These are phyloP conservation scores for Backusella luteola DNA, from an alignment of 192 early-diverging fungal species.

Conservation along the genomic window DNA sequence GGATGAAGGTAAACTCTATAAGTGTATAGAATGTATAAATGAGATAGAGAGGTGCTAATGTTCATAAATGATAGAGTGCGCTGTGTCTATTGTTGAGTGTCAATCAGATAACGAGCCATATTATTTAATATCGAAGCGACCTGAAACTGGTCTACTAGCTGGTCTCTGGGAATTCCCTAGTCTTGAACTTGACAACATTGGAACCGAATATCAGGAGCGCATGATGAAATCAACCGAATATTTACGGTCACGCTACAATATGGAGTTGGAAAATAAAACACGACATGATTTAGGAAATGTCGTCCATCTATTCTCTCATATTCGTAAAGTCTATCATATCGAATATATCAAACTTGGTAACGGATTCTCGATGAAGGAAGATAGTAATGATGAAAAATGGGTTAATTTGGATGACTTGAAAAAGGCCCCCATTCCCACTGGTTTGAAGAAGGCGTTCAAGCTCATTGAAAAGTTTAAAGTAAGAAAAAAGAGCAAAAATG, in stretches of 20 bases:
- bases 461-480: conserved; percentile 39
- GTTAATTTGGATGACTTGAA: conserved; percentile 40
- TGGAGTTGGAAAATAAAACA: conserved; percentile 17
- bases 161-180: conserved; percentile 78
- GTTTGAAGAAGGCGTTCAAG: conserved; percentile 54
- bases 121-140: conserved; percentile 57
- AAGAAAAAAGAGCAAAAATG: neutral
- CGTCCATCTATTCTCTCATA: conserved; percentile 71
- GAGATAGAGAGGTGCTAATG: neutral
- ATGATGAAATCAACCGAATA: conserved; percentile 19
- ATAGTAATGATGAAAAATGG: conserved; percentile 35
- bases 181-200: conserved; percentile 28
- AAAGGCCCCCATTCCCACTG: conserved; percentile 53
- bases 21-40: neutral
- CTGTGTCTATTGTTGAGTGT: conserved; percentile 53
- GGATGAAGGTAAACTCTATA: conserved; percentile 49
- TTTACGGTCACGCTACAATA: conserved; percentile 12
- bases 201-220: conserved; percentile 11
- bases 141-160: conserved; percentile 60
- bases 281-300: conserved; percentile 49
- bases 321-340: conserved; percentile 52
- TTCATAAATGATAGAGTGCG: conserved; percentile 39
- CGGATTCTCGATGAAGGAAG: neutral
- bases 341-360: conserved; percentile 39
- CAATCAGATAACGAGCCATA: neutral